Evolutionary conservation across 2,329 filamentous ascomycete genomes (phyloP), one percentile per base, ranked within the genome.

Genomic region (Pseudogymnoascus sp.): DNA sequence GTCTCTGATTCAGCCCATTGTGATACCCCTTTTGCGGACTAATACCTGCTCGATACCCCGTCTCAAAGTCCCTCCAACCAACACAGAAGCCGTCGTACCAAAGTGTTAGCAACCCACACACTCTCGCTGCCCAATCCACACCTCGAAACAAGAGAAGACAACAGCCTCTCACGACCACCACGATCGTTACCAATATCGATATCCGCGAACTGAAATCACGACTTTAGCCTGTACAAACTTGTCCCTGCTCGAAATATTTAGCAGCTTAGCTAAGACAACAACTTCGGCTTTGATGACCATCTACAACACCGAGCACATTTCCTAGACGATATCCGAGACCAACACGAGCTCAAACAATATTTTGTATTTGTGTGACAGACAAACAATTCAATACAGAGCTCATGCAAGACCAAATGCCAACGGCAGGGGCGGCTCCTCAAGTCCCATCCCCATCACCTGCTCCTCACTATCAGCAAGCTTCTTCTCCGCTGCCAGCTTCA

Each of bases 81-180:
- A 56, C 50, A 21, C 50, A 35, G 29, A 33, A 21, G 50, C 50
- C 29, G 50, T 16, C 50, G 7, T n/a, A 24, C 24, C 31, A 26
- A 53, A 53, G 44, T 16, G 24, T 16, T 53, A 14, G 24, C 24
- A 29, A 56, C 29, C 29, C 50, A 10, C 33, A 56, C 50, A 56
- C 50, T 33, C 29, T 56, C 50, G 50, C 50, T 56, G 50, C 50
- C 50, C 50, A 56, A 56, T 56, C 50, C n/a, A 33, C 50, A 56
- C 50, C 26, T 35, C 29, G 29, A 56, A 10, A 56, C 10, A 53
- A 53, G 50, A 56, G 50, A 19, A 10, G 11, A 33, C 50, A 31
- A 33, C 50, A 19, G 50, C 29, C 7, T 56, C 50, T 21, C 50
- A 56, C 50, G 29, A 56, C 50, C 29, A 33, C 50, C 50, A 56